Percentiles rank a stretch among this genome's conserved stretches.
phyloP scores from a whole-genome alignment of 257 asterid genomes.

The Lantana camara region DNA sequence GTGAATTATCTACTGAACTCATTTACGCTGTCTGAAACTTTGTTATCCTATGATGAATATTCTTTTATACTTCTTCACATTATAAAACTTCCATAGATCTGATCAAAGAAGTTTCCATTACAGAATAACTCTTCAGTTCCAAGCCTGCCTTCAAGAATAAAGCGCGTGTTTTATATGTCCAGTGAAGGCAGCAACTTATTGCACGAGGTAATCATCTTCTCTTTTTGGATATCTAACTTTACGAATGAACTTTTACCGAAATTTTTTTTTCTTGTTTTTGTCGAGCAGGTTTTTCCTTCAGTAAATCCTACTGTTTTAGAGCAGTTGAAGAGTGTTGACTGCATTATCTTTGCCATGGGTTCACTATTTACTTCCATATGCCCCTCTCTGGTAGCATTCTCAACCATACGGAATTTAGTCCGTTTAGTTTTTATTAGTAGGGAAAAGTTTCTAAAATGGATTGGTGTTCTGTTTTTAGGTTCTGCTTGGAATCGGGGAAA shows the following conservation, averaged over 20 bases:
- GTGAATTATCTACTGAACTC: too few relatives aligned
- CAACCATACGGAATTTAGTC: not conserved
- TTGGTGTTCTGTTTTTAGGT: slow-evolving; percentile 56
- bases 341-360: slow-evolving; percentile 93
- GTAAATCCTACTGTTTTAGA: slow-evolving; percentile 78
- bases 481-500: slow-evolving; percentile 83
- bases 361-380: slow-evolving; percentile 93
- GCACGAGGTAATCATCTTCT: slow-evolving; percentile 99
- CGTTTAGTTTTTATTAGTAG: too few relatives aligned
- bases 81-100: too few relatives aligned
- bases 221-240: too few relatives aligned
- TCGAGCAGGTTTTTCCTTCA: slow-evolving; percentile 81
- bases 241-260: too few relatives aligned
- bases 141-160: slow-evolving; percentile 79
- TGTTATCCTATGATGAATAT: too few relatives aligned
- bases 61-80: too few relatives aligned
- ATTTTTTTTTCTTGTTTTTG: not conserved
- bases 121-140: slow-evolving; percentile 73
- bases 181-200: slow-evolving; percentile 92
- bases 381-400: slow-evolving; percentile 79
- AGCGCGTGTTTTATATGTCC: slow-evolving; percentile 93
- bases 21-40: too few relatives aligned
- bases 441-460: too few relatives aligned
- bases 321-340: slow-evolving; percentile 70
- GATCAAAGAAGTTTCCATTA: too few relatives aligned